Base-by-base conservation (phyloP, 805 yeast genomes). In the Scheffersomyces spartinae region DNA sequence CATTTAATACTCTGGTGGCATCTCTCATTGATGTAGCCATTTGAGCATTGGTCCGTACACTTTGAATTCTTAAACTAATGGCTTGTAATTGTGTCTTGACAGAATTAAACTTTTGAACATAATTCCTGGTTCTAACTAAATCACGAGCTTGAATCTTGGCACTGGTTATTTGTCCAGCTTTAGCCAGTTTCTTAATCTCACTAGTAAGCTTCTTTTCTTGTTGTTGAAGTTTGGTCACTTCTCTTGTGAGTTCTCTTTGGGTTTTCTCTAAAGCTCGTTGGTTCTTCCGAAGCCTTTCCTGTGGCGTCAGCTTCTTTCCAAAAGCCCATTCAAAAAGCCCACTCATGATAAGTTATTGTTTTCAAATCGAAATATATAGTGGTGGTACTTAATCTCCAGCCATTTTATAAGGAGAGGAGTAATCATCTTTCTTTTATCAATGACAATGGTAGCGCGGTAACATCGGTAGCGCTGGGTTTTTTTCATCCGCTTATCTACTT, bases 31-130 rank as follows among this genome's bases (percentile, higher is more conserved):
- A 79, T 39, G 68, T 71, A 24, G 93, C 79, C 98, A 91, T 93
- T 52, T 88, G 95, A 43, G 82, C 94, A 43, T 86, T 85, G 35
- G 91, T 75, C 34, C 97, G 63, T 19, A 91, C 95, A 18, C 95
- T 71, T 48, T 91, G 97, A 31, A 91, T 78, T 33, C 99, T 62
- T 36, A 91, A 62, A 12, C 93, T 75, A 27, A 91, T 86, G 1
- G 97, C 96, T 57, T 91, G 98, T 31, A 91, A 55, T 53, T 88
- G 97, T 3, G 95, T 86, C 54, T 79, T 80, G 96, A 91, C 88
- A 38, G 69, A 69, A 47, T 83, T 84, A 53, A 91, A 93, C 55
- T 91, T 91, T 37, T 74, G 78, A 31, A 86, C 70, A 49, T 86
- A 69, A 32, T 69, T 73, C 45, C 84, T 70, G 1, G 97, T 91